A percentile compares a stretch with the other conserved stretches of the same genome.
Evolutionary conservation across 78 protist genomes (phyloP).

Genomic region (Dictyostelium purpureum): DNA sequence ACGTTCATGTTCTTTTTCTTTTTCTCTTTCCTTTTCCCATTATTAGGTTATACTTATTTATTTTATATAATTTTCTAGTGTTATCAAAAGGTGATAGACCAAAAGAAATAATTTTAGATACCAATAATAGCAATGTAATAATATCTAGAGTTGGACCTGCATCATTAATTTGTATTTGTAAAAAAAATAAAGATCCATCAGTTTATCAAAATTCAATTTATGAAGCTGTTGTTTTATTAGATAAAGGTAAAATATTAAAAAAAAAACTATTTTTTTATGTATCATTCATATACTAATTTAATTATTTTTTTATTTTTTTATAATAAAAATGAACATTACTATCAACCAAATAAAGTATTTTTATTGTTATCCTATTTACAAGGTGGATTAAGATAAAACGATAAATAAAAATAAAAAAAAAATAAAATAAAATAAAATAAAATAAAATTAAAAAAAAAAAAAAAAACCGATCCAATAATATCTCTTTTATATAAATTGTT

Average conservation of each 20-base stretch:
- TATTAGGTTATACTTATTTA: background rate
- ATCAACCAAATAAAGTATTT: background rate
- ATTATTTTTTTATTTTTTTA: background rate
- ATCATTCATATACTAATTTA: background rate
- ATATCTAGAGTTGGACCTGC: conserved; percentile 69
- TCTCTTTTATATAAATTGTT: too few relatives aligned
- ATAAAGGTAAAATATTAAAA: conserved; percentile 33
- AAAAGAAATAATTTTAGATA: conserved; percentile 67
- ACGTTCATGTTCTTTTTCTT: too few relatives aligned
- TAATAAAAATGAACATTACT: background rate
- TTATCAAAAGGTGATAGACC: conserved; percentile 69
- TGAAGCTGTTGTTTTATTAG: conserved; percentile 60
- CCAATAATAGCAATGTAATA: conserved; percentile 17
- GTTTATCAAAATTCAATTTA: conserved; percentile 43
- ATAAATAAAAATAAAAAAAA: too few relatives aligned
- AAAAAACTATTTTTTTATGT: background rate
- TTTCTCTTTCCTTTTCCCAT: background rate
- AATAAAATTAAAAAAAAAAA: too few relatives aligned
- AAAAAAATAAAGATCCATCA: conserved; percentile 69
- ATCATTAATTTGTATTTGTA: conserved; percentile 62
- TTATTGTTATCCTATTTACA: conserved; percentile 63
- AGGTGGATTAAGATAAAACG: too few relatives aligned
- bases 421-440: too few relatives aligned
- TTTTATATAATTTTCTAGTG: background rate
- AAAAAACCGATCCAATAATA: too few relatives aligned